phyloP scores from a whole-genome alignment of 2,329 filamentous ascomycete species.

The Aspergillus piperis region DNA sequence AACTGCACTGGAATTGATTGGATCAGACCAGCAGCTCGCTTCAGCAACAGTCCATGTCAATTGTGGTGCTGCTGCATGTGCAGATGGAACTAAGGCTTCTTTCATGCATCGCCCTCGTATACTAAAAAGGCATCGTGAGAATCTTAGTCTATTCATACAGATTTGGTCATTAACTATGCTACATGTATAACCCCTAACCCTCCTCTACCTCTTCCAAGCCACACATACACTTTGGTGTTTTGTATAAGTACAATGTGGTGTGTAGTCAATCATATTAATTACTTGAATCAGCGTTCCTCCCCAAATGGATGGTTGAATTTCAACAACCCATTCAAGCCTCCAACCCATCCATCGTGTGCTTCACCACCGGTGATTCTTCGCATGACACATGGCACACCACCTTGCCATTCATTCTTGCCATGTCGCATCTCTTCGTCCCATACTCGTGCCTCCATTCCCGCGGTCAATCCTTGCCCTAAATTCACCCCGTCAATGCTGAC shows the following conservation, averaged over 20 bases:
- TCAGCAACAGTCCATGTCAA: neutral
- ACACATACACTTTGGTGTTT: too few relatives aligned
- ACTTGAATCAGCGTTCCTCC: conserved; percentile 47
- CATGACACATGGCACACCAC: conserved; percentile 91
- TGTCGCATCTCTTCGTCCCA: conserved; percentile 75
- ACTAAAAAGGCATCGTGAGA: too few relatives aligned
- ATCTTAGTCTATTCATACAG: neutral
- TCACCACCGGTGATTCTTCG: conserved; percentile 56
- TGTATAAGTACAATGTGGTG: too few relatives aligned
- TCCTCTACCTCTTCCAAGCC: neutral
- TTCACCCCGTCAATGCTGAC: conserved; percentile 77
- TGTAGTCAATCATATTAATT: too few relatives aligned
- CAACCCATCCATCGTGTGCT: conserved; percentile 91
- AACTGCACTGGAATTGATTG: too few relatives aligned
- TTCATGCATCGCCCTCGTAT: too few relatives aligned
- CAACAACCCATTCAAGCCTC: conserved; percentile 84
- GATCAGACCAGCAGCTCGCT: neutral
- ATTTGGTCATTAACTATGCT: neutral
- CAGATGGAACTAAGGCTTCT: too few relatives aligned
- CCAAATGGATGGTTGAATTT: conserved; percentile 99
- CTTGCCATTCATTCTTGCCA: conserved; percentile 59
- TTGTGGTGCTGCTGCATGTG: too few relatives aligned
- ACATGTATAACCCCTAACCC: neutral
- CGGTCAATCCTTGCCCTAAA: conserved; percentile 63
- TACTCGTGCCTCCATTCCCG: conserved; percentile 86